These are phyloP conservation scores for Nepenthes mirabilis DNA, from an alignment of 148 eudicot genomes.

Conservation along the genomic window DNA sequence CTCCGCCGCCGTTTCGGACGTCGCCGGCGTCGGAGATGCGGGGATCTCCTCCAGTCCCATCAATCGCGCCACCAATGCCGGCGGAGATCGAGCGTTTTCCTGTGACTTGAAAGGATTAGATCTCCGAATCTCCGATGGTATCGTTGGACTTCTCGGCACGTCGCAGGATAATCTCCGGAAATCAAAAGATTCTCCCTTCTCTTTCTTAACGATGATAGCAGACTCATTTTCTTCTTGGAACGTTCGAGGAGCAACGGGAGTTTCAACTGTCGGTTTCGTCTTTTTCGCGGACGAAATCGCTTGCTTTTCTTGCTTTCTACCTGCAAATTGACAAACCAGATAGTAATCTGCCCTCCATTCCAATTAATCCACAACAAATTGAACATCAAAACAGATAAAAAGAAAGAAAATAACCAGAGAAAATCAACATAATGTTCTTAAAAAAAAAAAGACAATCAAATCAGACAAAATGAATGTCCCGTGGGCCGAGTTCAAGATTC, in stretches of 20 bases:
- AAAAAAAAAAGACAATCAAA: no score
- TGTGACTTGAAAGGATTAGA: slow-evolving; percentile 8
- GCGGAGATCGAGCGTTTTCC: slow-evolving; percentile 4
- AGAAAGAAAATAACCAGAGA: no score
- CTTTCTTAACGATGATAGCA: neutral
- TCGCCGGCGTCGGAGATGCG: neutral
- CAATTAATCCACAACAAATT: no score
- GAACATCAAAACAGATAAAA: no score
- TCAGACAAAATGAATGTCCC: no score
- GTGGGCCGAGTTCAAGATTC: no score
- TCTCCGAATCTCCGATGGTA: slow-evolving; percentile 37
- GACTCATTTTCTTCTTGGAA: no score
- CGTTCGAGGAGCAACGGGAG: no score
- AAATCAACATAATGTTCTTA: no score
- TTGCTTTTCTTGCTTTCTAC: neutral
- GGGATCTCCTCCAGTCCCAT: slow-evolving; percentile 27
- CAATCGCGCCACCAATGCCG: slow-evolving; percentile 26
- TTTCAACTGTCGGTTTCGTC: neutral
- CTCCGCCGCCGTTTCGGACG: slow-evolving; percentile 17
- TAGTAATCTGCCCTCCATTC: neutral
- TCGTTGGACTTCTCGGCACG: slow-evolving; percentile 38
- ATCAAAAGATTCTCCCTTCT: neutral
- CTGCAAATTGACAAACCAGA: neutral
- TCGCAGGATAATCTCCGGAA: slow-evolving; percentile 15
- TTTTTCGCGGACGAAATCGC: neutral